phyloP scores from a whole-genome alignment of 441 rosid species.

The Gossypium davidsonii region DNA sequence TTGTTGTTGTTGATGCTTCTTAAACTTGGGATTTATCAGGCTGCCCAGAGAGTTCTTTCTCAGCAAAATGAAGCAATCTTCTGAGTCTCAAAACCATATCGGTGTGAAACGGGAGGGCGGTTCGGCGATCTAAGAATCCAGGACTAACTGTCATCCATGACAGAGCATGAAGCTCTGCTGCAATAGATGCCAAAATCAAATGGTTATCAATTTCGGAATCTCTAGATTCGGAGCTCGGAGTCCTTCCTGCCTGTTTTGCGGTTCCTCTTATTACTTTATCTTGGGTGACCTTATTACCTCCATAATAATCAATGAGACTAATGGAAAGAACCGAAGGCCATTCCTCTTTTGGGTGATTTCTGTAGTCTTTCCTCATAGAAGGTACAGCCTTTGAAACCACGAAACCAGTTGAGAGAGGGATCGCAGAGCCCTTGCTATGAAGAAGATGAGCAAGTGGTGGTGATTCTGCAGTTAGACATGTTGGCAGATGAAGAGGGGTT shows the following conservation, averaged over 20 bases:
- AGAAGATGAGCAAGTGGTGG: slow-evolving; percentile 99
- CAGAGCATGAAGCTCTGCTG: slow-evolving; percentile 93
- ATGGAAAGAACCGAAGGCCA: slow-evolving; percentile 95
- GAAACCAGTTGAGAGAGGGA: slow-evolving; percentile 86
- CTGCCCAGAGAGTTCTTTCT: slow-evolving; percentile 65
- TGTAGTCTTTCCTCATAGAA: slow-evolving; percentile 74
- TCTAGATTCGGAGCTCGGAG: slow-evolving; percentile 44
- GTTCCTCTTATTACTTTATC: slow-evolving; percentile 47
- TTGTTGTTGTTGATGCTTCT: not conserved
- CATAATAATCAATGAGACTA: slow-evolving; percentile 84
- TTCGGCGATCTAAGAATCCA: slow-evolving; percentile 75
- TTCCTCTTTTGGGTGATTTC: slow-evolving; percentile 66
- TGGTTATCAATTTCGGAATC: slow-evolving; percentile 76
- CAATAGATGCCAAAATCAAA: slow-evolving; percentile 70
- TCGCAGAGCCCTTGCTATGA: slow-evolving; percentile 91
- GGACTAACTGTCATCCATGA: slow-evolving; percentile 98
- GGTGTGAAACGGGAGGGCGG: slow-evolving; percentile 87
- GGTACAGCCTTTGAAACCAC: slow-evolving; percentile 93
- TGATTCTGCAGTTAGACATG: slow-evolving; percentile 96
- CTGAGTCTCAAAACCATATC: slow-evolving; percentile 95
- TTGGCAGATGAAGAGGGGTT: slow-evolving; percentile 88
- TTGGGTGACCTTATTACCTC: slow-evolving; percentile 48
- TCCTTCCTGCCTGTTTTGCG: slow-evolving; percentile 58
- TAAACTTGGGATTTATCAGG: slow-evolving; percentile 53
- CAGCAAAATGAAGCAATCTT: slow-evolving; percentile 97